These are phyloP conservation scores for Cinnamomum chago DNA, from an alignment of 164 flowering plant species.

Conservation along the genomic window DNA sequence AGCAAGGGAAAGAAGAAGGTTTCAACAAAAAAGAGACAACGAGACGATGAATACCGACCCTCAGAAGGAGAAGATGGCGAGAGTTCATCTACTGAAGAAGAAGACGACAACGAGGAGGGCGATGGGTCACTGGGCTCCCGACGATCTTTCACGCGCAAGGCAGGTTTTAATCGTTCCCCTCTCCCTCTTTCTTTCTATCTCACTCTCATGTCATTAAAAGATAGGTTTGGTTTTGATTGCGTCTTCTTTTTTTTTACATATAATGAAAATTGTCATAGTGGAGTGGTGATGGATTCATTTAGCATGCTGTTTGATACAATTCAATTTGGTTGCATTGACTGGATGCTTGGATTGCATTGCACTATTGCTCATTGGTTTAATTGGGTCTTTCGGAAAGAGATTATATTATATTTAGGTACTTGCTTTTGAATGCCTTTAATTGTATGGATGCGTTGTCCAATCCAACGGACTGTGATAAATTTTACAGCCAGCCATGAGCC, in stretches of 20 bases:
- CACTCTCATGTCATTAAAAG: background rate
- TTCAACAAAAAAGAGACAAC: conserved; percentile 4
- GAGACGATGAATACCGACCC: conserved; percentile 66
- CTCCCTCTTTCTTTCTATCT: background rate
- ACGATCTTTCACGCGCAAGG: background rate
- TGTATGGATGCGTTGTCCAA: background rate
- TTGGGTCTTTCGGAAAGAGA: background rate
- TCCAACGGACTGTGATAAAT: background rate
- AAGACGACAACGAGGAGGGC: conserved; percentile 20
- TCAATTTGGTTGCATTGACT: background rate
- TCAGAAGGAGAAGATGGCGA: conserved; percentile 28
- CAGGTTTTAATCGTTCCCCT: background rate
- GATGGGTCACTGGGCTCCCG: conserved; percentile 18
- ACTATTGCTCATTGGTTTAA: no score
- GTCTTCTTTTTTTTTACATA: background rate
- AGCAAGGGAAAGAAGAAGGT: conserved; percentile 31
- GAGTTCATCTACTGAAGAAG: conserved; percentile 31
- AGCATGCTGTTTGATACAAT: background rate
- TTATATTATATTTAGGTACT: no score
- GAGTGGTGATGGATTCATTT: background rate
- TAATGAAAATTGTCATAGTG: background rate
- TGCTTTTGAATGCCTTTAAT: background rate
- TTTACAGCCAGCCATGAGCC: background rate
- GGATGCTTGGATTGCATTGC: background rate
- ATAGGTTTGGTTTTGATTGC: background rate